Base-by-base conservation (phyloP, 2,329 filamentous ascomycete species). In the Zopfia rhizophila region DNA sequence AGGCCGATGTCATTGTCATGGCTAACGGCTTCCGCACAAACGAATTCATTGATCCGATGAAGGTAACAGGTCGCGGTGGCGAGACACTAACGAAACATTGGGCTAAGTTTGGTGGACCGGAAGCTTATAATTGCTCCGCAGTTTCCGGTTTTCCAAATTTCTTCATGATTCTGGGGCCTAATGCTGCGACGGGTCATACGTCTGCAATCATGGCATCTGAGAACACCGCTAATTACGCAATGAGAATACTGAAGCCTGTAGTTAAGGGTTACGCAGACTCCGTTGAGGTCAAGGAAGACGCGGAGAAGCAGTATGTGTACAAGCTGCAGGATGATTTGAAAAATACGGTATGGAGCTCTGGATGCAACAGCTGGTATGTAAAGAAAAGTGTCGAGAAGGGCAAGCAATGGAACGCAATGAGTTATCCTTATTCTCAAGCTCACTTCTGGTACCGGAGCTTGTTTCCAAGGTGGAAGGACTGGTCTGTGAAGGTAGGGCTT, bases 111-210 rank as follows among this genome's bases (percentile, higher is more conserved):
- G 58, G 65, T 19, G 56, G 61, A n/a, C 60, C 57, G 0, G 47
- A 56, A 40, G 75, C 75, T 0, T 79, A 79, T 42, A 68, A 72
- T 14, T 74, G 75, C 8, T 74, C 75, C 2, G 75, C 70, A 30
- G 43, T 78, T 1, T 70, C 73, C 4, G 62, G 65, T 0, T 79
- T 79, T 42, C 75, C 83, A 3, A 86, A 85, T 56, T 80, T 84
- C 55, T 85, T 85, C 63, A 72, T 83, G 37, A 56, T 84, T 0
- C 73, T 82, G 25, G 82, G 82, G 0, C 82, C 82, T 3, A 86
- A 86, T 60, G 76, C 80, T 0, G 71, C 71, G 0, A 85, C 82
- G 0, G 83, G 82, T 1, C 82, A 85, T 60, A 78, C 74, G 0
- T 80, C 77, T 13, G 76, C 81, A 6, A 74, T 84, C 31, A 72